phyloP scores from a whole-genome alignment of 2,329 filamentous ascomycete species.

The Fusarium fracticaudum region DNA sequence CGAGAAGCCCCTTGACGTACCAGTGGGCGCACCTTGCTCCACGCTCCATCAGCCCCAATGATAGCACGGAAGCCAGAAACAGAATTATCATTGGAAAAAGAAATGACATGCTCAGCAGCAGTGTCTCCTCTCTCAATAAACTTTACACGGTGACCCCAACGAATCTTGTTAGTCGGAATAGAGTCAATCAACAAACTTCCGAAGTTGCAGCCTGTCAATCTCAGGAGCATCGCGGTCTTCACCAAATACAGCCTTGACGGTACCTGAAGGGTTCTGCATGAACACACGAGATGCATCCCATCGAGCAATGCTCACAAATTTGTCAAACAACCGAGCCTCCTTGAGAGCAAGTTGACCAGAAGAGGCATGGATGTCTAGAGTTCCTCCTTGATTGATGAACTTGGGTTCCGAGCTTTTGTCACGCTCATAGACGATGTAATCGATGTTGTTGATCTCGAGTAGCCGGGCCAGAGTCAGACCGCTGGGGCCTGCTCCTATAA shows the following conservation, averaged over 20 bases:
- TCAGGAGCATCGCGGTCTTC: slow-evolving; percentile 46
- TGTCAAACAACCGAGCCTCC: slow-evolving; percentile 57
- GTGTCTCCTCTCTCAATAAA: not conserved
- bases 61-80: slow-evolving; percentile 6
- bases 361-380: slow-evolving; percentile 60
- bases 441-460: slow-evolving; percentile 54
- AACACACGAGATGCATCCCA: slow-evolving; percentile 41
- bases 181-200: slow-evolving; percentile 49
- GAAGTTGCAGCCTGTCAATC: slow-evolving; percentile 50
- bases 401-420: slow-evolving; percentile 41
- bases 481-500: slow-evolving; percentile 58
- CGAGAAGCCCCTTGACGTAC: slow-evolving; percentile 48
- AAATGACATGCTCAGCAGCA: not conserved
- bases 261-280: slow-evolving; percentile 35
- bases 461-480: slow-evolving; percentile 56
- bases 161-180: slow-evolving; percentile 46
- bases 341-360: slow-evolving; percentile 60
- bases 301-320: slow-evolving; percentile 52
- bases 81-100: not conserved
- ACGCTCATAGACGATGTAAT: slow-evolving; percentile 59
- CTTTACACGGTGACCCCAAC: slow-evolving; percentile 45
- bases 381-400: slow-evolving; percentile 52
- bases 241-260: slow-evolving; percentile 39
- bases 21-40: slow-evolving; percentile 47
- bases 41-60: slow-evolving; percentile 30